Conservation (phyloP, 2,329 filamentous ascomycete species). For the Botrytis tulipae region DNA sequence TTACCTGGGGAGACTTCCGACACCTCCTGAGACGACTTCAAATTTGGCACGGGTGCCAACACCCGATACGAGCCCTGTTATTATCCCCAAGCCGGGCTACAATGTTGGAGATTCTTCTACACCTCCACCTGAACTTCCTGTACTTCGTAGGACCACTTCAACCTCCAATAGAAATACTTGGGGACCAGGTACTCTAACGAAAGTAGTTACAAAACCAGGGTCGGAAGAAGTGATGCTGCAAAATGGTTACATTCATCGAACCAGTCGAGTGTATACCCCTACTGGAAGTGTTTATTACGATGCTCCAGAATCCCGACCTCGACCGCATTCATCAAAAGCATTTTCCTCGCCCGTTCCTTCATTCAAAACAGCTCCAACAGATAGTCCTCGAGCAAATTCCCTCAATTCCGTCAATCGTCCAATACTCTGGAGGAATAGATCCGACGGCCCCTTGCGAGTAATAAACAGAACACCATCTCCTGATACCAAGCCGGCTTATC, state of each 20-base stretch:
- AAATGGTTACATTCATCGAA: constrained; percentile 22
- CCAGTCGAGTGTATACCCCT: constrained; percentile 14
- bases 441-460: not conserved
- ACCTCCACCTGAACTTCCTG: not conserved
- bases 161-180: not conserved
- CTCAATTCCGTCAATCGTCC: not conserved
- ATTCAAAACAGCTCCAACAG: not conserved
- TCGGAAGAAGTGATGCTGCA: constrained; percentile 19
- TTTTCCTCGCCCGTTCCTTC: not conserved
- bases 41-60: constrained; percentile 35
- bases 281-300: not conserved
- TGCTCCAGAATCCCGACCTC: not conserved
- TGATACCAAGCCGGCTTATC: constrained; percentile 7
- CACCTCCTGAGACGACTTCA: not conserved
- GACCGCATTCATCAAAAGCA: not conserved
- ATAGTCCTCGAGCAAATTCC: not conserved
- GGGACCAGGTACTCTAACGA: constrained; percentile 3
- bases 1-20: constrained; percentile 39
- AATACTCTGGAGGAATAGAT: not conserved
- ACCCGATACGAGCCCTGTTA: not conserved
- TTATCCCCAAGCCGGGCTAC: constrained; percentile 37
- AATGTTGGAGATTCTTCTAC: constrained; percentile 40
- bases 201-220: constrained; percentile 18
- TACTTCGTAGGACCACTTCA: not conserved
- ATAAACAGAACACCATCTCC: constrained; percentile 14